Evolutionary conservation across 2,329 filamentous ascomycete genomes (phyloP).

Genomic region (Diaporthe capsici): DNA sequence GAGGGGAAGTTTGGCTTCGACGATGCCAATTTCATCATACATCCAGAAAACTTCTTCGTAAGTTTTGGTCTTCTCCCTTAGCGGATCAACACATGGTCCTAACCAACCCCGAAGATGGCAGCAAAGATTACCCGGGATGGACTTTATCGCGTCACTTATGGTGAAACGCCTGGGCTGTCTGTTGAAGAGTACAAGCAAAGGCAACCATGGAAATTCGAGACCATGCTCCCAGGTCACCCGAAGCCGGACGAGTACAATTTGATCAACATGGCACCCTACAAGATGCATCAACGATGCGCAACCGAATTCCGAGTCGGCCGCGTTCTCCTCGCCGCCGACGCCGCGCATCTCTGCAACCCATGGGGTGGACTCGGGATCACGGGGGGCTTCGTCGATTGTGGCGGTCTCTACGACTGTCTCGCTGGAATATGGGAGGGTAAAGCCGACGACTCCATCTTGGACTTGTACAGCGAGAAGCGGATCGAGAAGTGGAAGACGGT

Average conservation of each 20-base stretch:
- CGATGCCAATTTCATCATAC: constrained; percentile 73
- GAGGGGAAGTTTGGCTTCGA: constrained; percentile 64
- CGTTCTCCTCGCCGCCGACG: constrained; percentile 71
- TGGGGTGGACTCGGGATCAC: constrained; percentile 74
- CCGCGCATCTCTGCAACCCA: constrained; percentile 69
- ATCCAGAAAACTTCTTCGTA: constrained; percentile 70
- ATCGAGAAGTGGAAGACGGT: constrained; percentile 61
- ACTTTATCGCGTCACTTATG: constrained; percentile 75
- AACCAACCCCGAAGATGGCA: constrained; percentile 61
- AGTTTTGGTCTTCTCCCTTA: constrained; percentile 35
- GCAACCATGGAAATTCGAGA: constrained; percentile 68
- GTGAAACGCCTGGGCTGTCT: constrained; percentile 67
- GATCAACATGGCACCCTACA: constrained; percentile 71
- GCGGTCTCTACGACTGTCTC: constrained; percentile 72
- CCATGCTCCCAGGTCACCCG: constrained; percentile 72
- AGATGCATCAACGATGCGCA: constrained; percentile 73
- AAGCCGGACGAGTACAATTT: constrained; percentile 70
- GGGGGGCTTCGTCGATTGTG: constrained; percentile 75
- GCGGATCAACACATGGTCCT: background rate
- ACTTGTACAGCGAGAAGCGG: constrained; percentile 61
- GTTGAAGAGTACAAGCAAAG: constrained; percentile 66
- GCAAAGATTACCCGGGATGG: constrained; percentile 71
- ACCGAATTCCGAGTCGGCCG: constrained; percentile 69
- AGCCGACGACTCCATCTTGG: constrained; percentile 59
- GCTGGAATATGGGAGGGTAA: constrained; percentile 59